Evolutionary conservation across 2,329 filamentous ascomycete genomes (phyloP), one percentile per base, ranked within the genome.

Genomic region (Parasarocladium wereldwijsianum): DNA sequence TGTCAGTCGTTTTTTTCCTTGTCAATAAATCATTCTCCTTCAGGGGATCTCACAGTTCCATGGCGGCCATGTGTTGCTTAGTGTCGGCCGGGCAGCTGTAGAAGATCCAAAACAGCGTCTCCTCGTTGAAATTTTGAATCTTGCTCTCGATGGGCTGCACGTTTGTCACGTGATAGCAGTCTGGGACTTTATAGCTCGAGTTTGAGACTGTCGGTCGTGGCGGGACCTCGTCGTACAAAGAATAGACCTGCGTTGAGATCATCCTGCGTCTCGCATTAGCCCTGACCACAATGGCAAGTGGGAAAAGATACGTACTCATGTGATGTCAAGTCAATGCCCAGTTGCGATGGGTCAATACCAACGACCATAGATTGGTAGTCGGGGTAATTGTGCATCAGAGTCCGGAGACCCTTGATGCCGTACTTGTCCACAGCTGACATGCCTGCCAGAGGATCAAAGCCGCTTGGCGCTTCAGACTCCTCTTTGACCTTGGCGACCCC

Each of bases 61-160:
- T 55, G 0, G 73, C 72, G 3, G 73, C 73, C 51, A 74, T 54
- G 27, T 72, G 64, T 44, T 78, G 73, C 46, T 74, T 70, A 20
- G 66, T 44, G 41, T 77, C 72, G 25, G 64, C 58, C 6, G 73
- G 69, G 35, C 68, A 74, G 49, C 67, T 74, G 49, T 78, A 77
- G 43, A 78, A 78, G 38, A 78, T 77, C 63, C 69, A 76, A 49
- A 78, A 70, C 27, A 78, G 52, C 0, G 73, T 76, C 49, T 78
- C 73, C 38, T 78, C 73, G 39, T 76, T 76, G 50, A 78, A 76
- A 38, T 65, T 75, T 23, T 59, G 58, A 28, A 77, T 72, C 49
- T 77, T 77, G 40, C 62, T 70, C 36, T 76, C 70, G 31, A 78
- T 64, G 3, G 69, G 62, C 38, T 74, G 70, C 16, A 76, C 70